Conservation (phyloP, 192 early-diverging fungal genomes). For the Physocladia obscura region DNA sequence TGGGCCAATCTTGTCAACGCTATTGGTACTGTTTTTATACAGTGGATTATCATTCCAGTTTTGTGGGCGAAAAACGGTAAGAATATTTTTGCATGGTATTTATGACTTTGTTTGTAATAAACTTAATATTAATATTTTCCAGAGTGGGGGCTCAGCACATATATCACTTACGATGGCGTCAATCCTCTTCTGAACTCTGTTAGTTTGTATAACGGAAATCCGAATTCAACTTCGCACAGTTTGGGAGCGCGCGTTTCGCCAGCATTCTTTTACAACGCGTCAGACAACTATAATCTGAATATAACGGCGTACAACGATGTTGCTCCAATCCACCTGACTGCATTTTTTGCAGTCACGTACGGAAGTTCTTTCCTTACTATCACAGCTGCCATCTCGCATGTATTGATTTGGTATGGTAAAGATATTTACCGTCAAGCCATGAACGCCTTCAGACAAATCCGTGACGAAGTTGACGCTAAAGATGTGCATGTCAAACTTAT, state of each 20-base stretch:
- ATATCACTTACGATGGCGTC: background rate
- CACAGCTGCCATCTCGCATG: conserved; percentile 59
- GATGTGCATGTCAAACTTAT: conserved; percentile 20
- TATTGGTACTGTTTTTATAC: conserved; percentile 9
- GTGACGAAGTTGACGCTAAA: background rate
- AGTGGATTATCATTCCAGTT: background rate
- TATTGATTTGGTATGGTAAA: conserved; percentile 45
- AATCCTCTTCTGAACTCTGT: conserved; percentile 12
- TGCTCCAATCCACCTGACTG: conserved; percentile 14
- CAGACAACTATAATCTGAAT: conserved; percentile 26
- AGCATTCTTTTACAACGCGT: conserved; percentile 13
- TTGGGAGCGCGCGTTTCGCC: conserved; percentile 2
- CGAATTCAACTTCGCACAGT: background rate
- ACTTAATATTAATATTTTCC: background rate
- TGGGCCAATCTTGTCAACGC: conserved; percentile 12
- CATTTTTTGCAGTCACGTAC: conserved; percentile 30
- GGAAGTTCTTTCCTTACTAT: conserved; percentile 48
- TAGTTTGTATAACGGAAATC: conserved; percentile 10
- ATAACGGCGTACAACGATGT: conserved; percentile 28
- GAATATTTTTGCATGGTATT: background rate
- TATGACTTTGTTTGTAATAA: no score
- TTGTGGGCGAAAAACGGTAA: background rate
- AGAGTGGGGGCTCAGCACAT: background rate
- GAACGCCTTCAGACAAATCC: conserved; percentile 1
- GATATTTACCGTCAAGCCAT: background rate